Evolutionary conservation across 1,139 yeast species (phyloP).

Genomic region (Hanseniaspora gamundiae): DNA sequence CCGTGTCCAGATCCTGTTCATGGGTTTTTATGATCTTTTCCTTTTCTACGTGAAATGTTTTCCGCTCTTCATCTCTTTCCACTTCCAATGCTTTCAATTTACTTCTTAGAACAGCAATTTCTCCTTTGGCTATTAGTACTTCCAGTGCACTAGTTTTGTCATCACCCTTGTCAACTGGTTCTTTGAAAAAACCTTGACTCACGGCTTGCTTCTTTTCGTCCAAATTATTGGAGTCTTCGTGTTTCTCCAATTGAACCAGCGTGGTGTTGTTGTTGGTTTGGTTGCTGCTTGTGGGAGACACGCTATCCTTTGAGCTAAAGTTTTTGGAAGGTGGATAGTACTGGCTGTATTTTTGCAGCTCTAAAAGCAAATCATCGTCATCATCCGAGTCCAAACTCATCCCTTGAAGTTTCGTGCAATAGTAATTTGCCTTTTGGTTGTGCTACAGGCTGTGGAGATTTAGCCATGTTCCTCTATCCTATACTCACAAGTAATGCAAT

Average conservation of each 20-base stretch:
- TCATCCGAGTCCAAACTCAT: conserved; percentile 12
- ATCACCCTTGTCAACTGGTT: not conserved
- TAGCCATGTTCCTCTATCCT: too few species aligned
- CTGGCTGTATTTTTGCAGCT: conserved; percentile 12
- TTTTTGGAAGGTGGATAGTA: not conserved
- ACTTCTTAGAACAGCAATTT: conserved; percentile 60
- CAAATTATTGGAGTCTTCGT: too few species aligned
- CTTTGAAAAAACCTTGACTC: too few species aligned
- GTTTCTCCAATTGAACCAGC: not conserved
- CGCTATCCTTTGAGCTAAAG: not conserved
- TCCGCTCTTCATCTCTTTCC: conserved; percentile 19
- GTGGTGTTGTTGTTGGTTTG: not conserved
- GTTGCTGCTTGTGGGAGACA: not conserved
- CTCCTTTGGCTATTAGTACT: conserved; percentile 46
- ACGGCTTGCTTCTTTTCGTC: too few species aligned
- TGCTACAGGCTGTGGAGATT: too few species aligned
- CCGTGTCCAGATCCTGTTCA: conserved; percentile 32
- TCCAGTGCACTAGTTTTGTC: not conserved
- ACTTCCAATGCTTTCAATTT: conserved; percentile 41
- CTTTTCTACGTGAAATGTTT: conserved; percentile 32
- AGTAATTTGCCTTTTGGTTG: too few species aligned
- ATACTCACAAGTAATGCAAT: too few species aligned
- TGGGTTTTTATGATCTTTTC: conserved; percentile 32
- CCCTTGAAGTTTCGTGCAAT: too few species aligned
- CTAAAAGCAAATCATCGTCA: conserved; percentile 20